Evolutionary conservation across 495 filamentous ascomycete species (phyloP).

Genomic region (Annulohypoxylon bovei): DNA sequence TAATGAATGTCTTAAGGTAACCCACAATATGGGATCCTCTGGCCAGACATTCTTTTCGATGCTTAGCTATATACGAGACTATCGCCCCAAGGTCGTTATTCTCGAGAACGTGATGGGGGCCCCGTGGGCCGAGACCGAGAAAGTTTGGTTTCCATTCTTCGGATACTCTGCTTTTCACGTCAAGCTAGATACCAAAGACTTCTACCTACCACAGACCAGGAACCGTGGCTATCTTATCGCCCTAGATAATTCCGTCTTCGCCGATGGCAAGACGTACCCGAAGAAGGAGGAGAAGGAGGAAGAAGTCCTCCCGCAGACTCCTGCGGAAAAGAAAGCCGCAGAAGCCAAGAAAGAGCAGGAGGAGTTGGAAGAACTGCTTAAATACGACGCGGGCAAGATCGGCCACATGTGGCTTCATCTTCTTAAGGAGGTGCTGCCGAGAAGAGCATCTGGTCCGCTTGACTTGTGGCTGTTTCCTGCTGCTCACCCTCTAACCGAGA

Average conservation of each 20-base stretch:
- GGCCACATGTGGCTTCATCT: slow-evolving; percentile 30
- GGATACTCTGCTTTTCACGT: slow-evolving; percentile 63
- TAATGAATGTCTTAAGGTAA: slow-evolving; percentile 27
- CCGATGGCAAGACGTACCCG: background rate
- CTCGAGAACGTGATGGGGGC: slow-evolving; percentile 77
- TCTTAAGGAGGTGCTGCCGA: slow-evolving; percentile 57
- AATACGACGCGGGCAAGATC: background rate
- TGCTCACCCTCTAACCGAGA: slow-evolving; percentile 66
- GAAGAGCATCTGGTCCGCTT: slow-evolving; percentile 70
- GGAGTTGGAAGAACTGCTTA: background rate
- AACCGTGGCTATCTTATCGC: slow-evolving; percentile 77
- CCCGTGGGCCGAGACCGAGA: slow-evolving; percentile 68
- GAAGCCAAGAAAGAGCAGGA: background rate
- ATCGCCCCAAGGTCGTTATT: slow-evolving; percentile 71
- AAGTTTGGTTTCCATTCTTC: slow-evolving; percentile 56
- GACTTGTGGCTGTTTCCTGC: slow-evolving; percentile 68
- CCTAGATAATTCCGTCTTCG: slow-evolving; percentile 57
- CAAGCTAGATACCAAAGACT: slow-evolving; percentile 75
- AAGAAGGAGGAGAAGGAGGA: background rate
- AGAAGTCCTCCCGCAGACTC: too few species aligned
- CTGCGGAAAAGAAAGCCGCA: background rate
- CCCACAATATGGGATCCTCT: slow-evolving; percentile 71
- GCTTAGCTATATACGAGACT: slow-evolving; percentile 62
- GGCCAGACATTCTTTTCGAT: slow-evolving; percentile 74
- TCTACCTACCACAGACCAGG: slow-evolving; percentile 83